Base-by-base conservation (phyloP, 1,284 basidiomycete genomes). In the Vanrija sp. region DNA sequence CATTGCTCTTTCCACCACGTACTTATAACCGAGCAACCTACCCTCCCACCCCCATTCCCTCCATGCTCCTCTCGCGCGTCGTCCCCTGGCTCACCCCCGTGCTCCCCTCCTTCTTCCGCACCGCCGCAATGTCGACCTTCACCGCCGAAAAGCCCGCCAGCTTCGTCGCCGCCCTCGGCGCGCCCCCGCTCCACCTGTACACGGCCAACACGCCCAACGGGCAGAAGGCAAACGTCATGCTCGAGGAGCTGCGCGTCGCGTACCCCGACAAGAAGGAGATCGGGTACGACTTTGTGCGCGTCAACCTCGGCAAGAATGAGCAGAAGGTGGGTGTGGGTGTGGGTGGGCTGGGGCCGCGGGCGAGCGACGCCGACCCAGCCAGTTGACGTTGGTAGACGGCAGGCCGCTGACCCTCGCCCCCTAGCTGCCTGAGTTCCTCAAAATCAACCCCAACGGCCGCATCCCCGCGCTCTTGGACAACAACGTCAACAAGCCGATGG, bases 201-300 rank as follows among this genome's bases (percentile, higher is more conserved):
- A 85, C 83, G 14, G 77, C 68, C 5, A 58, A 71, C n/a, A 88
- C 87, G 0, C 86, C 87, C 16, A 89, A 72, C 59, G 72, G 87
- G 16, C 68, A 79, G 67, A 84, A 85, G 65, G 79, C 69, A n/a
- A 80, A 82, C 18, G 77, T 85, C 64, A 71, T 82, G 40, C 81
- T 88, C 40, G 87, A 88, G 65, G 87, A 89, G 66, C 79, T 89
- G 60, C 85, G 83, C 64, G 79, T 78, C 19, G 75, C 79, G 23
- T 85, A 88, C 65, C 75, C 78, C 5, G 59, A 65, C 40, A 47
- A 49, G 19, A 38, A 25, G 6, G 77, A 73, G 25, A 68, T 88
- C 48, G 77, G 82, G 5, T 88, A 87, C 72, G 83, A 86, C 79
- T 83, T 61, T 46, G 4, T 39, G 19, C 7, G 38, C 78, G 76